A percentile compares a stretch with the other conserved stretches of the same genome.
Evolutionary conservation across 2,329 filamentous ascomycete species (phyloP).

Genomic region (Aspergillus sp.): DNA sequence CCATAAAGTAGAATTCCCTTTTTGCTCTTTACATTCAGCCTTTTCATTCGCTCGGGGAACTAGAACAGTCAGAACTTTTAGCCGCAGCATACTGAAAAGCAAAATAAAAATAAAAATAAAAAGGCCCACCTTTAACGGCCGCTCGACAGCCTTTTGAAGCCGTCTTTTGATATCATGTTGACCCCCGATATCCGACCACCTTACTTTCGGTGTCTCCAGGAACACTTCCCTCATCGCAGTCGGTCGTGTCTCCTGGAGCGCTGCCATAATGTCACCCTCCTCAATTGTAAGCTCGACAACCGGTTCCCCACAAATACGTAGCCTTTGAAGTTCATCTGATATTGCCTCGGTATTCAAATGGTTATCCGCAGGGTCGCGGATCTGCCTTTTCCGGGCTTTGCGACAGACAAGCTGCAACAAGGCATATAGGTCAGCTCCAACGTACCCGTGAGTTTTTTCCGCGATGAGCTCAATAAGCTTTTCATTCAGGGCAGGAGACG

Average conservation of each 20-base stretch:
- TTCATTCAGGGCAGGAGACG: constrained; percentile 52
- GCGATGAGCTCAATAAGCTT: constrained; percentile 61
- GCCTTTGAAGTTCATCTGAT: not conserved
- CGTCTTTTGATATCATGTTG: constrained; percentile 74
- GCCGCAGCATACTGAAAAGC: not conserved
- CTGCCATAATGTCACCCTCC: constrained; percentile 43
- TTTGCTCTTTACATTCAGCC: constrained; percentile 58
- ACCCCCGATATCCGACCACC: constrained; percentile 86
- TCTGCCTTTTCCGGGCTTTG: constrained; percentile 36
- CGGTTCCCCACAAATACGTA: constrained; percentile 14
- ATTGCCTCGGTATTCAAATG: not conserved
- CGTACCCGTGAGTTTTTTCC: constrained; percentile 82
- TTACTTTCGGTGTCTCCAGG: constrained; percentile 80
- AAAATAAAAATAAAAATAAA: not conserved
- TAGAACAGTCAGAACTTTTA: constrained; percentile 23
- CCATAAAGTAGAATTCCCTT: constrained; percentile 89
- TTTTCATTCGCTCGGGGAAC: constrained; percentile 51
- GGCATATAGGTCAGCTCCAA: constrained; percentile 70
- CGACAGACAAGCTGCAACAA: constrained; percentile 58
- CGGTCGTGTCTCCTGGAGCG: constrained; percentile 69
- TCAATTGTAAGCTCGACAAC: constrained; percentile 30
- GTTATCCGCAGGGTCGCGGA: constrained; percentile 12
- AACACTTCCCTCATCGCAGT: constrained; percentile 88
- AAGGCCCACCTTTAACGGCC: constrained; percentile 53
- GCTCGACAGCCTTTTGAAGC: constrained; percentile 58